Evolutionary conservation across 768 basidiomycete species (phyloP), one percentile per base, ranked within the genome.

Genomic region (Crassisporium funariophilum): DNA sequence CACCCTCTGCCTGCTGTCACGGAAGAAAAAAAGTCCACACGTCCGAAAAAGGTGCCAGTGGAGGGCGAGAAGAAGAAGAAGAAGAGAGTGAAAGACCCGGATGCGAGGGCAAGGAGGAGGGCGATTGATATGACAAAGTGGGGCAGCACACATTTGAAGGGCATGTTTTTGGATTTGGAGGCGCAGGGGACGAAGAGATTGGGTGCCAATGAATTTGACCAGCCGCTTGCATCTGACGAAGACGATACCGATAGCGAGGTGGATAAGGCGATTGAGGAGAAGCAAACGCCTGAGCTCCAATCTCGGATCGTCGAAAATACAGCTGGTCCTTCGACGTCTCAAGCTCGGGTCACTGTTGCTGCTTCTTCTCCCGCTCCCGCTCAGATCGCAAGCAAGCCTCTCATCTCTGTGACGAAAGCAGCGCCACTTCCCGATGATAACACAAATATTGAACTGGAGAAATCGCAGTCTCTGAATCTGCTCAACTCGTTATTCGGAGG

Each of bases 111-210:
- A 2, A 71, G 85, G 49, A 67, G 78, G 47, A 72, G 73, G 47
- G 82, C 74, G 35, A 91, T 93, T 54, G 89, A 92, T 57, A 83
- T 88, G 54, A 77, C 79, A 12, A 75, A 76, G 40, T 91, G 81
- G 74, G 85, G 82, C 17, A 84, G 86, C 34, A 72, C 73, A 13
- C 83, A 89, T 62, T 56, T 91, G 55, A 86, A 79, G 47, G 90
- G 88, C 3, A 65, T 78, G 17, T 86, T 88, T 63, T 57, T 91
- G 56, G 84, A 82, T 25, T 56, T 68, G 23, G 69, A 69, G 29
- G 59, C 65, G 16, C 64, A 49, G 21, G 47, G 31, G 27, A 46
- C 38, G 7, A 43, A 54, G 22, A 60, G 41, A 45, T 9, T 24
- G 25, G 41, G 41, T 3, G 44, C 34, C 21, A 40, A 54, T 3